Evolutionary conservation across 345 rosid species (phyloP), one percentile per base, ranked within the genome.

Genomic region (Orychophragmus violaceus): DNA sequence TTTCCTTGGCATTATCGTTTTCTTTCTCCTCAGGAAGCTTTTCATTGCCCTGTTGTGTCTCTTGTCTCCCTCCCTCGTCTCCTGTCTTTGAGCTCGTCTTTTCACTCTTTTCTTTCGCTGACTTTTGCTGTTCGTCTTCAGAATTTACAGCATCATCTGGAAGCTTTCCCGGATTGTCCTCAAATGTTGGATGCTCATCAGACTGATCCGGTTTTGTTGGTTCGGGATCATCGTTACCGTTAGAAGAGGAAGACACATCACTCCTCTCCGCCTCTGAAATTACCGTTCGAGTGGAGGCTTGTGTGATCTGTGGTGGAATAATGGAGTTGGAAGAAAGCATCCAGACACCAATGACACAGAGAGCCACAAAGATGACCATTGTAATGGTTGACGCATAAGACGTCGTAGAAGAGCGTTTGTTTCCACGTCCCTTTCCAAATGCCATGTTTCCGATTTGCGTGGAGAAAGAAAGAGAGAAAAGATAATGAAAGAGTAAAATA

Each of bases 261-360:
- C n/a, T 51, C 12, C 77, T 60, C 42, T 74, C 77, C 0, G 63
- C 66, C 63, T 74, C 77, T 32, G 57, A 2, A 7, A 74, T 55
- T 13, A 3, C 68, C 7, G 77, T 9, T 53, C 59, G 78, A 49
- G 69, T 59, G 77, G 83, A 76, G 59, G 81, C 62, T 59, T 68
- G 59, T 54, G 54, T 22, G 39, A 68, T 62, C 61, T 61, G 74
- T 0, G 87, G 83, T 11, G 94, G 77, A 8, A 64, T 54, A 37
- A 81, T 22, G 23, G 90, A 74, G 78, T 81, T 82, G 3, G 85
- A 81, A 46, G 82, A 76, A n/a, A 90, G 82, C 92, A 88, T 82
- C 97, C 96, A 94, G 1, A 87, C 88, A 24, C 91, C 99, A 0
- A 94, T n/a, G 17, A 85, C 84, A 44, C 95, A 88, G 8, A 94